A percentile compares a stretch with the other conserved stretches of the same genome.
Evolutionary conservation across 257 asterid genomes (phyloP).

Genomic region (Paulownia fortunei): DNA sequence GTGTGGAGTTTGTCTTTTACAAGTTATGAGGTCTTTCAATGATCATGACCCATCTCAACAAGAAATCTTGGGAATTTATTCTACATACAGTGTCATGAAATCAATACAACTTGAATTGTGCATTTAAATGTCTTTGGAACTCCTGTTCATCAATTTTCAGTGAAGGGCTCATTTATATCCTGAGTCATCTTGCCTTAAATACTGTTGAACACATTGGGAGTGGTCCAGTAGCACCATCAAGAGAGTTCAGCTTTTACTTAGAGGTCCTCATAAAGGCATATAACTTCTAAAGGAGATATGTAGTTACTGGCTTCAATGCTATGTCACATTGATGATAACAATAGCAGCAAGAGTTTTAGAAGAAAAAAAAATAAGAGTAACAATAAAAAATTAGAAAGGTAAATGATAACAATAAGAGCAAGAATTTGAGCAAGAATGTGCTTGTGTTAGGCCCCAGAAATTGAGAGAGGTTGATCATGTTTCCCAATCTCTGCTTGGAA

Average conservation of each 20-base stretch:
- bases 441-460: not conserved
- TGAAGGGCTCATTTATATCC: not conserved
- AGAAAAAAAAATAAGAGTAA: not conserved
- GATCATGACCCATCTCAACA: too few relatives aligned
- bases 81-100: not conserved
- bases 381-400: not conserved
- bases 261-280: not conserved
- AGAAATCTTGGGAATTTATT: too few relatives aligned
- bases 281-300: not conserved
- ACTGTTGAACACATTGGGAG: not conserved
- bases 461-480: constrained; percentile 33
- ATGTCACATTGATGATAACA: not conserved
- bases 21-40: too few relatives aligned
- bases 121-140: not conserved
- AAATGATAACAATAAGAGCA: constrained; percentile 7
- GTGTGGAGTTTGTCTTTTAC: too few relatives aligned
- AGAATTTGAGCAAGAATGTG: constrained; percentile 1
- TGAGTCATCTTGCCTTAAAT: not conserved
- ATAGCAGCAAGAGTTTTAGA: not conserved
- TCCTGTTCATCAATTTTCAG: constrained; percentile 4
- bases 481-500: constrained; percentile 25
- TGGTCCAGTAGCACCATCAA: not conserved
- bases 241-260: not conserved
- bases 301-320: not conserved
- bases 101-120: not conserved